Base-by-base conservation (phyloP, 2,329 filamentous ascomycete genomes). In the Sclerotinia trifoliorum region DNA sequence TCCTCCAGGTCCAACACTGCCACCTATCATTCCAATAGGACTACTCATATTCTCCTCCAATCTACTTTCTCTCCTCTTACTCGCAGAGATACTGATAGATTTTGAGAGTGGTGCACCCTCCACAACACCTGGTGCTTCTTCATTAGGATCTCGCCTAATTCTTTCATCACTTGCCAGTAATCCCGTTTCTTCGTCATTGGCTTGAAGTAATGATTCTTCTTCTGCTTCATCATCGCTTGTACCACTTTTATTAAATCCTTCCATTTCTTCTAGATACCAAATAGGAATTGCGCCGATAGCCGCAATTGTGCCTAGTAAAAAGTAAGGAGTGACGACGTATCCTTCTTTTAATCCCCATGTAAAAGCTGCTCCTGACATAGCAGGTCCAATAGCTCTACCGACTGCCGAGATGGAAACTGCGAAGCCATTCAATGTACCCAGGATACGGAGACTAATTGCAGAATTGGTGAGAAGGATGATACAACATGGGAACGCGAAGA, bases 381-480 rank as follows among this genome's bases (percentile, higher is more conserved):
- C 91, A 0, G 95, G 94, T 0, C 95, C 95, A 0, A 85, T 75
- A 0, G 93, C 94, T 61, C 94, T 83, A 1, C 94, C 94, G 6
- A 97, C 79, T 0, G 92, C 93, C 71, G 89, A 90, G 46, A 94
- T 87, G 67, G 90, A 91, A 0, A 94, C 97, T 0, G 93, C 94
- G 70, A 97, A 88, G 3, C 94, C 95, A 75, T 98, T 98, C 67
- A 98, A 81, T 0, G 94, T 97, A 1, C 93, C 94, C 6, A 98
- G 84, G 13, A 96, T 86, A 55, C 85, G 82, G 21, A 97, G 81
- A 66, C 90, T 93, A 0, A 84, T 80, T 5, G 93, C 93, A 13
- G 90, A 92, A 79, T 97, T 97, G 39, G 94, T 97, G 49, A 98
- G 85, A 60, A 98, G 83, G 73, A 98, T 97, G 7, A 92, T 96